These are phyloP conservation scores for Collybia sp. DNA, from an alignment of 768 basidiomycete species.

Conservation along the genomic window DNA sequence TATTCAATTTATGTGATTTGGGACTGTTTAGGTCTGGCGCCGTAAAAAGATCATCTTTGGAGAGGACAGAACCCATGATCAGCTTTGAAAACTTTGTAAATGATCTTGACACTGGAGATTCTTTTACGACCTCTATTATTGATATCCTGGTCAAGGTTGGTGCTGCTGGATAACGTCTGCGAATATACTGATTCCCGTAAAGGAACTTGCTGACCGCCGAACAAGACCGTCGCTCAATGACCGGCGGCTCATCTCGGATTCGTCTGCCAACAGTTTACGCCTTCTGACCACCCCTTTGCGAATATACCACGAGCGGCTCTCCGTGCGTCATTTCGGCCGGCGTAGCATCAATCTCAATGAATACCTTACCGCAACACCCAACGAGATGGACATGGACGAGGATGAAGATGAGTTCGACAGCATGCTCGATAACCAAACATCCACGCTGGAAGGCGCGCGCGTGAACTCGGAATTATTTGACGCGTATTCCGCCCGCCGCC, in stretches of 20 bases:
- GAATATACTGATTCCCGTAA: conserved; percentile 5
- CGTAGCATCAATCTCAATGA: conserved; percentile 41
- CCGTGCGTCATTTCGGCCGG: conserved; percentile 26
- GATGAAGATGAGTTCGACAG: conserved; percentile 62
- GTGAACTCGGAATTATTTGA: conserved; percentile 62
- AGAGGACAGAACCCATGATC: conserved; percentile 59
- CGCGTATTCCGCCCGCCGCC: conserved; percentile 33
- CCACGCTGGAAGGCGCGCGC: conserved; percentile 48
- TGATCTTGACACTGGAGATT: conserved; percentile 74
- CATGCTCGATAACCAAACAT: conserved; percentile 31
- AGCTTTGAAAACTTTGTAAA: conserved; percentile 73
- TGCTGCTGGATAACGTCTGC: neutral
- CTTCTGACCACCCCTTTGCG: conserved; percentile 49
- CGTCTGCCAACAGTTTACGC: conserved; percentile 60
- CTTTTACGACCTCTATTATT: conserved; percentile 71
- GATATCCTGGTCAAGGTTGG: conserved; percentile 78
- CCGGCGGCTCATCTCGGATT: conserved; percentile 59
- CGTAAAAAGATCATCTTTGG: conserved; percentile 62
- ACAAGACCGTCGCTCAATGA: conserved; percentile 48
- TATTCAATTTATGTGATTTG: conserved; percentile 3
- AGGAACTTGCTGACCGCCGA: conserved; percentile 79
- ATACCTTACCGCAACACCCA: conserved; percentile 46
- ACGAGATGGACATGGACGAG: conserved; percentile 57
- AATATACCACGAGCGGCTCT: conserved; percentile 41
- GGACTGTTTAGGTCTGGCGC: conserved; percentile 53